Percentiles rank a stretch among this genome's conserved stretches.
phyloP scores from a whole-genome alignment of 1,284 basidiomycete genomes.

The Hypsizygus ulmarius region DNA sequence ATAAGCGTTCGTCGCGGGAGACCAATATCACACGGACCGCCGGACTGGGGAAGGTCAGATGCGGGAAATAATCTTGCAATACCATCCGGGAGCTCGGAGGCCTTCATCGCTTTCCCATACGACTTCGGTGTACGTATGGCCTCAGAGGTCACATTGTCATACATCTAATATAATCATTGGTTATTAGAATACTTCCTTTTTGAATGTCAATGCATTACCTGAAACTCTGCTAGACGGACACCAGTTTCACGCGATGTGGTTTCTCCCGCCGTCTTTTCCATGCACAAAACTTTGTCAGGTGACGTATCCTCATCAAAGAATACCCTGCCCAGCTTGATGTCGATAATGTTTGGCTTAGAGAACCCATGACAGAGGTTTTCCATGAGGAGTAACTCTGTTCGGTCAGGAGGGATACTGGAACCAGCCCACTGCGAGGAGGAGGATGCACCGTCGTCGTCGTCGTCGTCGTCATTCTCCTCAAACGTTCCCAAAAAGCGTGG shows the following conservation, averaged over 20 bases:
- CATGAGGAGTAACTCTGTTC: slow-evolving; percentile 71
- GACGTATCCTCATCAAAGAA: slow-evolving; percentile 71
- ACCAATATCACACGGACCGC: slow-evolving; percentile 32
- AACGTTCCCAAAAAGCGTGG: slow-evolving; percentile 79
- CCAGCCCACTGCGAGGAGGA: slow-evolving; percentile 13
- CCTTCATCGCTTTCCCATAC: slow-evolving; percentile 78
- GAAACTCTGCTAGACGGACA: slow-evolving; percentile 84
- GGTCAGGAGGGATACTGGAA: slow-evolving; percentile 27
- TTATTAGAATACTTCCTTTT: neutral
- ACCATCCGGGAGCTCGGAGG: slow-evolving; percentile 68
- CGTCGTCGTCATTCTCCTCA: slow-evolving; percentile 50
- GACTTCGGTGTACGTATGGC: slow-evolving; percentile 68
- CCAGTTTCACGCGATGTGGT: slow-evolving; percentile 80
- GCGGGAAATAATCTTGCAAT: slow-evolving; percentile 79
- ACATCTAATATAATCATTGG: slow-evolving; percentile 40
- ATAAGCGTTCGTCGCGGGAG: slow-evolving; percentile 58
- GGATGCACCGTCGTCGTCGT: slow-evolving; percentile 34
- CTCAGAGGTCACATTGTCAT: slow-evolving; percentile 54
- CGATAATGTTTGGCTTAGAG: slow-evolving; percentile 79
- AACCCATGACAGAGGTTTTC: slow-evolving; percentile 81
- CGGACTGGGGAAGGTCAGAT: neutral
- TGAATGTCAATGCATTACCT: slow-evolving; percentile 49
- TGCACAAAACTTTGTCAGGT: slow-evolving; percentile 75
- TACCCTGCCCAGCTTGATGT: slow-evolving; percentile 89
- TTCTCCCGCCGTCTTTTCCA: slow-evolving; percentile 67